Percentiles rank a stretch among this genome's conserved stretches.
Conservation (phyloP, 768 basidiomycete species). For the Hypholoma sublateritium region DNA sequence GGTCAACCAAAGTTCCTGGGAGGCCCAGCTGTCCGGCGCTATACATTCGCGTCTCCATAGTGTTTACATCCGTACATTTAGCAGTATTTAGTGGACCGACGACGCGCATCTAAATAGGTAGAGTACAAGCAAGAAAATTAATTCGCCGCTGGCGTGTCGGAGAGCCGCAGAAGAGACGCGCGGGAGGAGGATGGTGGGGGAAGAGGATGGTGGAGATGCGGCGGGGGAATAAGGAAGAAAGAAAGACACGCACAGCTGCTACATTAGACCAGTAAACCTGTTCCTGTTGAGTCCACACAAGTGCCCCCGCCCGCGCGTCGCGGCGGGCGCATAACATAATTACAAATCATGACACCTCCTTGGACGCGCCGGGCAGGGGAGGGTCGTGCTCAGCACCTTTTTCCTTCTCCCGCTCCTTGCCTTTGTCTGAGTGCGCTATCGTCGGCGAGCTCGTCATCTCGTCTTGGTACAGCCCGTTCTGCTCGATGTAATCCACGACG, state of each 20-base stretch:
- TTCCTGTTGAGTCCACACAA: too few relatives aligned
- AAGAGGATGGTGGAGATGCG: too few relatives aligned
- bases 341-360: neutral
- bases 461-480: conserved; percentile 74
- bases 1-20: neutral
- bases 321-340: neutral
- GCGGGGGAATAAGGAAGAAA: neutral
- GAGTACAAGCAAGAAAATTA: neutral
- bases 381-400: neutral
- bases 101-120: neutral
- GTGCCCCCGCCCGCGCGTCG: neutral
- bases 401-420: conserved; percentile 34
- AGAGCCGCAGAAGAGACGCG: too few relatives aligned
- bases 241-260: neutral
- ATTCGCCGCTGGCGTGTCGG: neutral
- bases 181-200: too few relatives aligned
- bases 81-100: neutral
- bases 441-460: conserved; percentile 35
- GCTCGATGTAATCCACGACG: conserved; percentile 94
- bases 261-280: neutral
- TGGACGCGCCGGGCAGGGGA: neutral
- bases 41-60: conserved; percentile 2
- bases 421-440: conserved; percentile 27
- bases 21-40: neutral
- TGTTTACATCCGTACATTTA: conserved; percentile 6